These are phyloP conservation scores for Penicillium sp. DNA, from an alignment of 2,329 filamentous ascomycete genomes.

Conservation along the genomic window DNA sequence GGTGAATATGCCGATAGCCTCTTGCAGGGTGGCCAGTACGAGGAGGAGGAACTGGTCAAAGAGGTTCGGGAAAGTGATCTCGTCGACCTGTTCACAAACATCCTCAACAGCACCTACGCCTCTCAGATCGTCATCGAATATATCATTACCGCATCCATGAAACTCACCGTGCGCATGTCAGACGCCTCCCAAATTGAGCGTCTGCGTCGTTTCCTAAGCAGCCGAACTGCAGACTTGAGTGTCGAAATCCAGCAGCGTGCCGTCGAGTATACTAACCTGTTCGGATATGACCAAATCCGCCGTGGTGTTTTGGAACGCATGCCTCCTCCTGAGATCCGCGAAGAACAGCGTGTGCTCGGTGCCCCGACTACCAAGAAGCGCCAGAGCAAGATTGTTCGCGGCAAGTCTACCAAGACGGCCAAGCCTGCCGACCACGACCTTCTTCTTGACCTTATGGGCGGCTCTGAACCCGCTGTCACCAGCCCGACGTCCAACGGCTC, in stretches of 20 bases:
- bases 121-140: constrained; percentile 92
- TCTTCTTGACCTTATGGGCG: constrained; percentile 89
- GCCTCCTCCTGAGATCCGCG: constrained; percentile 95
- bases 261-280: constrained; percentile 95
- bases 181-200: constrained; percentile 86
- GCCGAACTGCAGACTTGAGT: constrained; percentile 83
- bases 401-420: constrained; percentile 73
- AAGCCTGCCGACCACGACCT: constrained; percentile 92
- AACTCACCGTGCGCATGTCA: constrained; percentile 84
- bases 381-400: constrained; percentile 65
- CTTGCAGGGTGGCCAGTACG: constrained; percentile 86
- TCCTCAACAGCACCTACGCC: constrained; percentile 92
- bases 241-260: constrained; percentile 96
- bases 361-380: constrained; percentile 70
- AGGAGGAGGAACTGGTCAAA: constrained; percentile 86
- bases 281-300: constrained; percentile 83
- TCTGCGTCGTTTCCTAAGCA: constrained; percentile 75
- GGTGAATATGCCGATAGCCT: constrained; percentile 94
- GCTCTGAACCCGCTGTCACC: constrained; percentile 67
- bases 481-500: constrained; percentile 61
- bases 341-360: constrained; percentile 88
- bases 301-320: constrained; percentile 94
- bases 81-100: constrained; percentile 87
- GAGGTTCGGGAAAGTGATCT: constrained; percentile 86
- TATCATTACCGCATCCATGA: constrained; percentile 92